Evolutionary conservation across 495 filamentous ascomycete species (phyloP).

Genomic region (Penicillium turbatum): DNA sequence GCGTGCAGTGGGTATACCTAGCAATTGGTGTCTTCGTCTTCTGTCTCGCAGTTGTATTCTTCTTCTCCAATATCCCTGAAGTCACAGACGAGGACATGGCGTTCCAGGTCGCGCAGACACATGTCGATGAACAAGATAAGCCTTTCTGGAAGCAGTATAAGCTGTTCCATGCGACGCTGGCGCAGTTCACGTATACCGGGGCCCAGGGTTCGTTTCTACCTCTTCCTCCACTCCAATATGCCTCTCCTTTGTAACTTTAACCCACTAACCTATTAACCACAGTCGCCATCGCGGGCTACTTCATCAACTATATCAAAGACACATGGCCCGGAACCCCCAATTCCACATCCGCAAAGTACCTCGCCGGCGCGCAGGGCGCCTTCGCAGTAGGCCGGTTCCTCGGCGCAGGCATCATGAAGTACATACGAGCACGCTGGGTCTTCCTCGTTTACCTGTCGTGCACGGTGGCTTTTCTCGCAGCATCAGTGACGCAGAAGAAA

Average conservation of each 20-base stretch:
- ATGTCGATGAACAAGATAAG: slow-evolving; percentile 40
- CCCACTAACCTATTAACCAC: background rate
- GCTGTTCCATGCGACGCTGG: slow-evolving; percentile 59
- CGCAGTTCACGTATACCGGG: slow-evolving; percentile 72
- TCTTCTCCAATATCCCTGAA: slow-evolving; percentile 48
- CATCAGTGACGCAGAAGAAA: slow-evolving; percentile 28
- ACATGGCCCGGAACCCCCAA: slow-evolving; percentile 34
- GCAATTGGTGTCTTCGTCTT: slow-evolving; percentile 69
- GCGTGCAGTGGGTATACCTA: slow-evolving; percentile 74
- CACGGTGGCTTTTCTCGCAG: slow-evolving; percentile 40
- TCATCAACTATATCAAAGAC: slow-evolving; percentile 54
- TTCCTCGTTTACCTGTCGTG: slow-evolving; percentile 42
- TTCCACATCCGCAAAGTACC: slow-evolving; percentile 47
- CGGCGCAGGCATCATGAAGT: slow-evolving; percentile 50
- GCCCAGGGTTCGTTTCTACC: slow-evolving; percentile 46
- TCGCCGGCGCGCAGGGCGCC: slow-evolving; percentile 52
- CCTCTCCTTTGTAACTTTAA: background rate
- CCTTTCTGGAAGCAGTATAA: slow-evolving; percentile 48
- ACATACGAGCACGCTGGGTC: slow-evolving; percentile 46
- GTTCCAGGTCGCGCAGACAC: slow-evolving; percentile 44
- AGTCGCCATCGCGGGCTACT: slow-evolving; percentile 65
- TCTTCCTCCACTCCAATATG: background rate
- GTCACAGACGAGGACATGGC: slow-evolving; percentile 56
- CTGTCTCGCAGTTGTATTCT: slow-evolving; percentile 48
- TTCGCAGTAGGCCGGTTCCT: slow-evolving; percentile 54